Evolutionary conservation across 176 grass and related monocot species (phyloP).

Genomic region (Triticum timopheevii): DNA sequence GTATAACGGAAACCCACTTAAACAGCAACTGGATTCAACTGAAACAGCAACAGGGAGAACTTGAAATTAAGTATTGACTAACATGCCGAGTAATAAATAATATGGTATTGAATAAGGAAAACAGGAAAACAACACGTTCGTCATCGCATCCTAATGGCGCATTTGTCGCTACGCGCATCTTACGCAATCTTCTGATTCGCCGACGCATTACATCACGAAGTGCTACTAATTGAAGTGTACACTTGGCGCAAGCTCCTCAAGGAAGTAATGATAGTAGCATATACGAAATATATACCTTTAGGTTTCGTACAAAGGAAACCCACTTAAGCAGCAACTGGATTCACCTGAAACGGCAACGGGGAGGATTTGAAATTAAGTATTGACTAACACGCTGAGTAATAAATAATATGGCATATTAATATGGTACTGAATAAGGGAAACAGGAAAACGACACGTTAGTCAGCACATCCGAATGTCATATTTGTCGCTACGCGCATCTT

Average conservation of each 20-base stretch:
- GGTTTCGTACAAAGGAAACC: neutral
- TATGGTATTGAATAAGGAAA: neutral
- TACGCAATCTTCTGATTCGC: neutral
- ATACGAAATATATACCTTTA: neutral
- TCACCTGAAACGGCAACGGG: too few relatives aligned
- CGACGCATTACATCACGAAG: neutral
- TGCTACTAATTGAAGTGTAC: neutral
- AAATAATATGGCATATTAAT: neutral
- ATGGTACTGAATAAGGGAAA: too few relatives aligned
- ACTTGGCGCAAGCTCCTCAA: neutral
- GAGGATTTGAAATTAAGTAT: neutral
- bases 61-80: neutral
- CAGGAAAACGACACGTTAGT: neutral
- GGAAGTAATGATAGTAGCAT: neutral
- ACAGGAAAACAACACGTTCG: neutral
- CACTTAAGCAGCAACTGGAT: neutral
- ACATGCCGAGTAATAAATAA: neutral
- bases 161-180: neutral
- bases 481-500: neutral
- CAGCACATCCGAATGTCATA: neutral
- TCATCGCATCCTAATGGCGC: neutral
- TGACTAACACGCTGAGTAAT: neutral
- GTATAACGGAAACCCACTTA: neutral
- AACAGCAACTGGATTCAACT: neutral
- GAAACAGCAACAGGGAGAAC: neutral